Base-by-base conservation (phyloP, 2,329 filamentous ascomycete genomes). In the Hawksworthiomyces lignivorus region DNA sequence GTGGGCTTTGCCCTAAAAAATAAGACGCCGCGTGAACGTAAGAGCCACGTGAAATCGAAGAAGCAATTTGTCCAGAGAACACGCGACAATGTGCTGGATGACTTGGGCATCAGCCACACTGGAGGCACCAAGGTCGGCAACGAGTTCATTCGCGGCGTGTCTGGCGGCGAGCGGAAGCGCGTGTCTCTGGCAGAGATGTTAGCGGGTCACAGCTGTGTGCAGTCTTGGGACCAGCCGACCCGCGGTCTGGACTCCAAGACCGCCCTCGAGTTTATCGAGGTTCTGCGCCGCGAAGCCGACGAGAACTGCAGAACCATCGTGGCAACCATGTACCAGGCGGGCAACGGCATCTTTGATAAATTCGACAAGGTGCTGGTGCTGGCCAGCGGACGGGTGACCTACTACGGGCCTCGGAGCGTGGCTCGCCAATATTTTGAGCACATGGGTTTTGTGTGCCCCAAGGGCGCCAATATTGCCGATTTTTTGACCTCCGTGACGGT, bases 131-230 rank as follows among this genome's bases (percentile, higher is more conserved):
- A 77, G 49, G 77, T 86, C 21, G 82, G 82, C 2, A 77, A 84
- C 47, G 79, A 81, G 46, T 72, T 77, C 24, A 68, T 84, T 7
- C 71, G 80, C n/a, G 64, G 64, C 11, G 70, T 82, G 2, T 76
- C 70, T 15, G 78, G 78, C 7, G 78, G 78, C 27, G 78, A 82
- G 54, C 68, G 77, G 46, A 87, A 88, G 62, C 77, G 84, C 56
- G 84, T 88, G 4, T 82, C 76, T 34, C 85, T 87, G 48, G 82
- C 80, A 4, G 83, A 87, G 59, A 81, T 81, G 7, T 75, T 84
- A 45, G 70, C 73, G 7, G 67, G 67, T 0, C 33, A 39, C 14
- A 74, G 77, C 2, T 78, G 72, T 29, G 66, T 76, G 2, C 80
- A 85, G 56, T 82, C 80, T 44, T 88, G 84, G 84, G 84, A 81